These are phyloP conservation scores for Turritis glabra DNA, from an alignment of 345 rosid genomes.

Conservation along the genomic window DNA sequence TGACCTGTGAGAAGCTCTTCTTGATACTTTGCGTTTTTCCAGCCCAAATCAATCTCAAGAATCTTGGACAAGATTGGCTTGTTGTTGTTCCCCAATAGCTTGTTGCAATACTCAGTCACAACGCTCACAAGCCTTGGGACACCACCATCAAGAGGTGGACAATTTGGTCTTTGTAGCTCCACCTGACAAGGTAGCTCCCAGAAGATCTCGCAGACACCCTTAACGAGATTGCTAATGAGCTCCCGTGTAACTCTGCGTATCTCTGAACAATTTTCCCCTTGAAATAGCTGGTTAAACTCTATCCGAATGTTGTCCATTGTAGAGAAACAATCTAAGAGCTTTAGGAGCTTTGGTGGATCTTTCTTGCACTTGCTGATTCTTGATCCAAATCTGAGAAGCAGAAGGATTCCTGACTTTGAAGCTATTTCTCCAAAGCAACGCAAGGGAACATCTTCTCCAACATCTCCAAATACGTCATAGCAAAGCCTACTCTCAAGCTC, in stretches of 20 bases:
- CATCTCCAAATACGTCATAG: constrained; percentile 43
- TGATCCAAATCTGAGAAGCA: constrained; percentile 63
- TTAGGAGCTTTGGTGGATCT: constrained; percentile 62
- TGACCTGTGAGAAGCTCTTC: constrained; percentile 53
- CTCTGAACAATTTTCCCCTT: constrained; percentile 50
- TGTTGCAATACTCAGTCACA: constrained; percentile 70
- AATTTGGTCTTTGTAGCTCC: constrained; percentile 54
- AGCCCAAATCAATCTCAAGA: constrained; percentile 55
- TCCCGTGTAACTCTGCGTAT: constrained; percentile 61
- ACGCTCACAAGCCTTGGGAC: constrained; percentile 67
- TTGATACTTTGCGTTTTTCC: constrained; percentile 60
- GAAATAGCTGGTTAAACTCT: constrained; percentile 68
- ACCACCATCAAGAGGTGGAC: constrained; percentile 57
- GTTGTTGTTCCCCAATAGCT: constrained; percentile 51
- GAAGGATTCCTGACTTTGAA: constrained; percentile 44
- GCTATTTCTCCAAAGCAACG: constrained; percentile 62
- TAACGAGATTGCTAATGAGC: constrained; percentile 57
- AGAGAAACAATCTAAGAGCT: constrained; percentile 62
- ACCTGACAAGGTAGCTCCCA: constrained; percentile 72
- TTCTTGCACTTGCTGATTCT: constrained; percentile 60
- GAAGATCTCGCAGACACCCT: constrained; percentile 64
- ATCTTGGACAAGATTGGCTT: constrained; percentile 58
- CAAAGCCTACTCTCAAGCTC: constrained; percentile 56
- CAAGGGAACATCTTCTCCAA: constrained; percentile 36
- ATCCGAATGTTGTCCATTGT: constrained; percentile 56